Conservation (phyloP, 768 basidiomycete species). For the Neoboletus subvelutipes region DNA sequence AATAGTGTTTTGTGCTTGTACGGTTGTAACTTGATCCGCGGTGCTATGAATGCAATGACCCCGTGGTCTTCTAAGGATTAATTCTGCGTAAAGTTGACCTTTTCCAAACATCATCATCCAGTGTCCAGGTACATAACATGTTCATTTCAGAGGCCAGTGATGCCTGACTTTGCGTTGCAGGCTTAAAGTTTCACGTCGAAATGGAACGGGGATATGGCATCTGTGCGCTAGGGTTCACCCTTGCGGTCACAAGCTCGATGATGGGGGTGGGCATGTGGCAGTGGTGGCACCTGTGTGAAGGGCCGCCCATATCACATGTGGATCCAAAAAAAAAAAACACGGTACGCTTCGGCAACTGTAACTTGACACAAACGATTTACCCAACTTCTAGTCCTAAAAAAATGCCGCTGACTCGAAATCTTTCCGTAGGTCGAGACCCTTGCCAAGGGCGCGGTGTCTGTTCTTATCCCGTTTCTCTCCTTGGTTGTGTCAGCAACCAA, state of each 20-base stretch:
- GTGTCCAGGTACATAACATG: not conserved
- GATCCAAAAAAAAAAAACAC: not conserved
- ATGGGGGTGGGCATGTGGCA: conserved; percentile 18
- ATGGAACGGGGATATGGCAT: too few species aligned
- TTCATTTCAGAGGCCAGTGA: not conserved
- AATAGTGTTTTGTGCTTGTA: too few species aligned
- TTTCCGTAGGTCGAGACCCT: conserved; percentile 2
- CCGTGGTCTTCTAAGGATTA: too few species aligned
- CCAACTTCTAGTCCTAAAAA: not conserved
- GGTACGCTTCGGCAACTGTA: not conserved
- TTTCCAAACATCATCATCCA: not conserved
- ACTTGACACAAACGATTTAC: not conserved
- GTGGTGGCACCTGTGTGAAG: conserved; percentile 2
- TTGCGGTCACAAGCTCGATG: not conserved
- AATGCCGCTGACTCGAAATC: not conserved
- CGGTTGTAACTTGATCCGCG: too few species aligned
- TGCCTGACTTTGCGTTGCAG: not conserved
- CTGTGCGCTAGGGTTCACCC: too few species aligned
- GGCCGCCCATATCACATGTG: not conserved
- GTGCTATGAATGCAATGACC: not conserved
- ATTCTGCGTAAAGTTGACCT: not conserved
- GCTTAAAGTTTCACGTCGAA: not conserved
- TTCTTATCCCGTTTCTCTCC: conserved; percentile 12
- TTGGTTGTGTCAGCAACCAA: conserved; percentile 1
- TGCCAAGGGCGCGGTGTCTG: conserved; percentile 7